A percentile compares a stretch with the other conserved stretches of the same genome.
These are phyloP conservation scores for Daldinia sp. DNA, from an alignment of 2,329 filamentous ascomycete species.

Conservation along the genomic window DNA sequence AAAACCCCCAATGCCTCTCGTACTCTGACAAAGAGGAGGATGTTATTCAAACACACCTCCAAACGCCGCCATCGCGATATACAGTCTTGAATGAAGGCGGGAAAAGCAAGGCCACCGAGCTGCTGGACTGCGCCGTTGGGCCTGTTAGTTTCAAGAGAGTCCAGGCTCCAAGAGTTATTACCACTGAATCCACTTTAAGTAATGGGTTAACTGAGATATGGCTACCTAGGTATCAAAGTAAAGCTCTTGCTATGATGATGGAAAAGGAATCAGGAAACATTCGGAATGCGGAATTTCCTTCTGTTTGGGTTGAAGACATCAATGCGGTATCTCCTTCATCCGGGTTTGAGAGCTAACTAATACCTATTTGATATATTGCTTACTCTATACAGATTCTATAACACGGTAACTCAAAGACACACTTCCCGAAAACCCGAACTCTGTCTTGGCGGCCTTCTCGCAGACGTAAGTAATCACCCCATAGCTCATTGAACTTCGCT, in stretches of 20 bases:
- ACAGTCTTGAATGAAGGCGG: constrained; percentile 2
- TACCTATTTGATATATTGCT: constrained; percentile 1
- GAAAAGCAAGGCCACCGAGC: constrained; percentile 19
- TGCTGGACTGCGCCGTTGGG: constrained; percentile 25
- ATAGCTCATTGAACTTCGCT: not conserved
- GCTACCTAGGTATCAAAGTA: constrained; percentile 26
- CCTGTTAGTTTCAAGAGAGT: constrained; percentile 19
- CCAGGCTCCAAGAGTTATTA: constrained; percentile 14
- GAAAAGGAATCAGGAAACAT: constrained; percentile 32
- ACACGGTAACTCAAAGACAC: constrained; percentile 17
- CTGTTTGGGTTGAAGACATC: constrained; percentile 20
- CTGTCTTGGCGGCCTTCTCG: constrained; percentile 34
- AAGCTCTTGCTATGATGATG: constrained; percentile 34
- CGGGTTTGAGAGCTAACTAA: constrained; percentile 3
- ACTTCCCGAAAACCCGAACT: constrained; percentile 10
- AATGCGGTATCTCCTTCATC: not conserved
- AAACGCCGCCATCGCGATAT: not conserved
- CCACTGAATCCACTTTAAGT: not conserved
- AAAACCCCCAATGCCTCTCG: constrained; percentile 27
- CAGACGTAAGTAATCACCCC: constrained; percentile 21
- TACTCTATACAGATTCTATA: constrained; percentile 22
- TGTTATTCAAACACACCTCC: not conserved
- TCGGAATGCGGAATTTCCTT: constrained; percentile 23
- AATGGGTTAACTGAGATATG: not conserved
- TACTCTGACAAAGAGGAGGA: constrained; percentile 10